Evolutionary conservation across 2,329 filamentous ascomycete genomes (phyloP), one percentile per base, ranked within the genome.

Genomic region (Colletotrichum higginsianum): DNA sequence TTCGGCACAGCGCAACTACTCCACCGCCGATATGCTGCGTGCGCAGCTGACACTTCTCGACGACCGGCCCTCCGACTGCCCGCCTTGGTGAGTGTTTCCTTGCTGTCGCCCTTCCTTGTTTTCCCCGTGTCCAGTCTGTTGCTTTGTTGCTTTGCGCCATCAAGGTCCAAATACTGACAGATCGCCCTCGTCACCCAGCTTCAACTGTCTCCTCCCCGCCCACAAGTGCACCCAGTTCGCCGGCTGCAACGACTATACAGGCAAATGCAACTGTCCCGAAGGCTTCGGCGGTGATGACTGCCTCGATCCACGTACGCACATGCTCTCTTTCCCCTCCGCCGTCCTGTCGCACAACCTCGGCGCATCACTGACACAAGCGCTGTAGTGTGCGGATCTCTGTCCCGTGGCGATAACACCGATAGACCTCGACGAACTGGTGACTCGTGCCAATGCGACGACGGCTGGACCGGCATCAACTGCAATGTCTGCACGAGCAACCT

Each of bases 391-490:
- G 96, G 96, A 68, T 96, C 95, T 47, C 87, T 98, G 50, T 90
- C 93, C 49, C 92, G 94, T 77, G 95, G 95, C 74, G 88, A 88
- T 75, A 91, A 98, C 77, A 89, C 96, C 76, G 91, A 98, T 77
- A 89, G 96, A 76, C 89, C 92, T 26, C 91, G 94, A 79, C 90
- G 96, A 79, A 85, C 90, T 63, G 87, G 91, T 69, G 85, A 86
- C 50, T 46, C 47, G 6, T 99, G 96, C 83, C 85, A 94, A 52
- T 99, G 96, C 82, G 93, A 95, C 79, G 93, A 97, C 47, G 96
- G 96, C 67, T 99, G 96, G 96, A 90, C 90, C 50, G 96, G 96
- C 74, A 96, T 99, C 84, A 99, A 99, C 86, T 99, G 96, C 89
- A 99, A 96, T 78, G 94, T 99, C 67, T 99, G 96, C 83, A 91